These are phyloP conservation scores for Mortierella sp. DNA, from an alignment of 371 early-diverging fungal genomes.

Conservation along the genomic window DNA sequence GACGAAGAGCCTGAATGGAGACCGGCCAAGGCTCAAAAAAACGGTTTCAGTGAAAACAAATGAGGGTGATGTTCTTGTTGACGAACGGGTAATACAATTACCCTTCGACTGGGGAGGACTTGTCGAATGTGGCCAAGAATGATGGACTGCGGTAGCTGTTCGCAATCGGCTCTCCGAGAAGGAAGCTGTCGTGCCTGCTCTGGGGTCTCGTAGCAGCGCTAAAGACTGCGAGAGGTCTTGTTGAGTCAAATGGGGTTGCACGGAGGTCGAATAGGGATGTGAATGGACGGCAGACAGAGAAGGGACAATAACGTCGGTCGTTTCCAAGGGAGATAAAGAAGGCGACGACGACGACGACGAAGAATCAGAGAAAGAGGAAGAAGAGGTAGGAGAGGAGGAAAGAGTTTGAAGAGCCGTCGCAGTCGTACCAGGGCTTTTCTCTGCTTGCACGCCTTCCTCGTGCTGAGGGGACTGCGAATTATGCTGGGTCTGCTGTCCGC, in stretches of 20 bases:
- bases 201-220: no score
- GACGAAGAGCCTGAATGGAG: constrained; percentile 16
- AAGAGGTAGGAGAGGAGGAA: constrained; percentile 1
- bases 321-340: constrained; percentile 3
- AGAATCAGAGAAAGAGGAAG: constrained; percentile 18
- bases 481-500: background rate
- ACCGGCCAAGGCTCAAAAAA: constrained; percentile 1
- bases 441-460: no score
- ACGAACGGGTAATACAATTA: no score
- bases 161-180: no score
- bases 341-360: constrained; percentile 18
- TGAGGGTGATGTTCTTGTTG: background rate
- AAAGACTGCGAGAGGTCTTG: no score
- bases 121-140: background rate
- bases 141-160: background rate
- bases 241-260: constrained; percentile 2
- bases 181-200: no score
- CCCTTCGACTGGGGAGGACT: no score
- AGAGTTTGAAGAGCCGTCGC: background rate
- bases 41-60: constrained; percentile 9
- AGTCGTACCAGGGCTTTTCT: background rate
- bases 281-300: background rate
- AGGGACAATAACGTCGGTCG: background rate
- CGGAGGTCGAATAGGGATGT: constrained; percentile 1
- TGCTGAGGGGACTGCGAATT: constrained; percentile 4